phyloP scores from a whole-genome alignment of 495 filamentous ascomycete genomes.

The Penicillium steckii region DNA sequence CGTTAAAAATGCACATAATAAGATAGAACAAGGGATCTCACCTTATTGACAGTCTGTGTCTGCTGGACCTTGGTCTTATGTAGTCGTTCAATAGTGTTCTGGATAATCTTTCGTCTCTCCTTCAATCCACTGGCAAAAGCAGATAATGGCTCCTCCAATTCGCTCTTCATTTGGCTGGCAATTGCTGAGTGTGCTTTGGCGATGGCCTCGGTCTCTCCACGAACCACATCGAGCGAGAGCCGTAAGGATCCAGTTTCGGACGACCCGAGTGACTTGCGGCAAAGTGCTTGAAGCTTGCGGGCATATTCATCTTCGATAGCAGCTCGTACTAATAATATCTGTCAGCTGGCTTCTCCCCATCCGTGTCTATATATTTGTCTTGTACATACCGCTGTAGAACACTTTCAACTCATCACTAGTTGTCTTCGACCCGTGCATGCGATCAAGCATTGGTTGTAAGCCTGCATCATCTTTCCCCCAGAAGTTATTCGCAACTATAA shows the following conservation, averaged over 20 bases:
- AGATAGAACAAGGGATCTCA: constrained; percentile 20
- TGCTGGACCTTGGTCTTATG: constrained; percentile 92
- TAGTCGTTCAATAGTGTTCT: constrained; percentile 87
- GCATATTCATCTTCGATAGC: constrained; percentile 97
- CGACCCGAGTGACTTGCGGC: constrained; percentile 88
- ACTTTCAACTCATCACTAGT: constrained; percentile 91
- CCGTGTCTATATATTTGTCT: background rate
- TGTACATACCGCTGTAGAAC: constrained; percentile 75
- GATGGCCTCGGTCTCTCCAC: constrained; percentile 91
- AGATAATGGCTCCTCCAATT: constrained; percentile 91
- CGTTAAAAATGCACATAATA: background rate
- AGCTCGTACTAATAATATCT: constrained; percentile 64
- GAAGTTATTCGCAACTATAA: constrained; percentile 94
- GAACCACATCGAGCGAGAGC: constrained; percentile 78
- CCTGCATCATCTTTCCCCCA: constrained; percentile 99
- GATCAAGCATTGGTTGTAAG: constrained; percentile 85
- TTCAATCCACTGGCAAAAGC: constrained; percentile 94
- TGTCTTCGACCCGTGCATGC: constrained; percentile 93
- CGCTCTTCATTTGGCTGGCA: constrained; percentile 90
- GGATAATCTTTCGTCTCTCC: constrained; percentile 93
- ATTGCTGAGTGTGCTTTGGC: constrained; percentile 89
- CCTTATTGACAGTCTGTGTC: constrained; percentile 88
- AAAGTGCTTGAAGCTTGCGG: constrained; percentile 82
- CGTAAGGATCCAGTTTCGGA: constrained; percentile 81
- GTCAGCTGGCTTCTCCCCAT: background rate